Evolutionary conservation across 2,329 filamentous ascomycete genomes (phyloP), one percentile per base, ranked within the genome.

Genomic region (Calonectria crousiana): DNA sequence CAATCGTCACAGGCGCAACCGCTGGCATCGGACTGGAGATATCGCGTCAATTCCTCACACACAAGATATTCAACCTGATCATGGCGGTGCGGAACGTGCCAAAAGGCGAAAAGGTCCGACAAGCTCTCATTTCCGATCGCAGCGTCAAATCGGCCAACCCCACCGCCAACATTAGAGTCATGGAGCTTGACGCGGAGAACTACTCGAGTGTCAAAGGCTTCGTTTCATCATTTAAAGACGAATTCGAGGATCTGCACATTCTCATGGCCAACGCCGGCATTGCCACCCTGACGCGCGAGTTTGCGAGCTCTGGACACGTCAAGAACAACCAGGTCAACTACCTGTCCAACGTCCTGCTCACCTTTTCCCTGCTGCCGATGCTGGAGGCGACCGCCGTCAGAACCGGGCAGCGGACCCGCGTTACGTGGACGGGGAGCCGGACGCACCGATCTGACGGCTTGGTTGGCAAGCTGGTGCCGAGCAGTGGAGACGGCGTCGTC

Each of bases 1-100:
- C 84, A 65, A 82, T 88, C 38, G 81, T 88, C 58, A 88, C 86
- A 0, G 87, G 87, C n/a, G 82, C 86, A 53, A 88, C 86, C 70
- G 80, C 80, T 6, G 87, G 87, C 2, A 79, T 89, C 0, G 87
- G 87, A 1, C 78, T 85, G 0, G 86, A 87, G 74, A 81, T 86
- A 0, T 82, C 83, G 16, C 80, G 81, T 1, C 84, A 88, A 51
- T 80, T 87, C 2, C 80, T 85, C 20, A 66, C 58, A 0, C 81
- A 86, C 2, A 82, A 84, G 1, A 74, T 84, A 5, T 78, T 80
- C 0, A 84, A 80, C 16, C 78, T 89, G 3, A 83, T 89, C 28
- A 79, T 89, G 32, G 87, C 80, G 4, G 85, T 87, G 1, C 83
- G 87, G 5, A 82, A 83, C 32, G 30, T 78, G 0, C 36, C 74